Percentiles rank a stretch among this genome's conserved stretches.
phyloP scores from a whole-genome alignment of 768 basidiomycete species.

The Termitomyces sp. region DNA sequence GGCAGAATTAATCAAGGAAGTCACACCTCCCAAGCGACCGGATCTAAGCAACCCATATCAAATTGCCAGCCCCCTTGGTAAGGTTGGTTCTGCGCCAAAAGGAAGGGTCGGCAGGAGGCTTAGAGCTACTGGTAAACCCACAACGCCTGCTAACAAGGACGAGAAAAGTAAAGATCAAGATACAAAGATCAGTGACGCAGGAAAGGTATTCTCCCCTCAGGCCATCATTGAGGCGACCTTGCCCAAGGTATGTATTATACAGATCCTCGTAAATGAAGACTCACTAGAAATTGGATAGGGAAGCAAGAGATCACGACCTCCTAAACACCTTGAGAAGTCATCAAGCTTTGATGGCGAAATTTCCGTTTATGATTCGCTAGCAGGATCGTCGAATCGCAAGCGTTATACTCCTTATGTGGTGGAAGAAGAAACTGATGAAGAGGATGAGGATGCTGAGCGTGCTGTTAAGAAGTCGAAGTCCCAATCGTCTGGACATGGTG shows the following conservation, averaged over 20 bases:
- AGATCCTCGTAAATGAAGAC: not conserved
- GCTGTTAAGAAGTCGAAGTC: conserved; percentile 48
- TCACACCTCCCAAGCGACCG: conserved; percentile 55
- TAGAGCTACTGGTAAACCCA: conserved; percentile 35
- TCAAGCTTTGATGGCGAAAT: conserved; percentile 6
- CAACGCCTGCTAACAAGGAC: conserved; percentile 21
- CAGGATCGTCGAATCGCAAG: conserved; percentile 10
- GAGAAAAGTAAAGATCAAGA: conserved; percentile 22
- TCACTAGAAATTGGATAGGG: conserved; percentile 38
- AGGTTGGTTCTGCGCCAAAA: conserved; percentile 32
- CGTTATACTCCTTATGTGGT: conserved; percentile 16
- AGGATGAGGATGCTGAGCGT: conserved; percentile 32
- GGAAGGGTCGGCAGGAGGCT: conserved; percentile 38
- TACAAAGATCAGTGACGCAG: conserved; percentile 15
- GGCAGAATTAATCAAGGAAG: conserved; percentile 67
- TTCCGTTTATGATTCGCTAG: conserved; percentile 1
- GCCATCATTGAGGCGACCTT: conserved; percentile 75
- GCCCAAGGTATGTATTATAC: conserved; percentile 48
- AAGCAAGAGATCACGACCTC: conserved; percentile 72
- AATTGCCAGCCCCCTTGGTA: conserved; percentile 58
- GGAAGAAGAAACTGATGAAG: conserved; percentile 33
- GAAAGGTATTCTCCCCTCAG: conserved; percentile 45
- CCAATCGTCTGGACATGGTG: conserved; percentile 18
- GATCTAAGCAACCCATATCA: conserved; percentile 80
- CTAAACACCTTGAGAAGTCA: conserved; percentile 44